Evolutionary conservation across 179 eudicot genomes (phyloP).

Genomic region (Silene noctiflora): DNA sequence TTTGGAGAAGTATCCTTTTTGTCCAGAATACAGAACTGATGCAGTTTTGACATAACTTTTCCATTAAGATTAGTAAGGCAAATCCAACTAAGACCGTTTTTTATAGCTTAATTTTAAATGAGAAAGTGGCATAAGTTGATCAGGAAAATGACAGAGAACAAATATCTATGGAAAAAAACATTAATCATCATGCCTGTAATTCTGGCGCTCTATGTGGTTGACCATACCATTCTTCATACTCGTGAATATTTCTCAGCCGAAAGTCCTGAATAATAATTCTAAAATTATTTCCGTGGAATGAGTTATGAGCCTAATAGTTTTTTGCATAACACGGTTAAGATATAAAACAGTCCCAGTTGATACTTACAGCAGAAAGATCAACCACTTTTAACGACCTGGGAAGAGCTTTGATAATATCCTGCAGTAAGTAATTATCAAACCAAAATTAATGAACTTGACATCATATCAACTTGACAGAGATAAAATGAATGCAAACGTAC

Average conservation of each 20-base stretch:
- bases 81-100: background rate
- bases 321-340: background rate
- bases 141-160: background rate
- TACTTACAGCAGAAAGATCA: slow-evolving; percentile 92
- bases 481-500: background rate
- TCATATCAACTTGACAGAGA: background rate
- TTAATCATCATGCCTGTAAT: slow-evolving; percentile 53
- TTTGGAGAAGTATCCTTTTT: background rate
- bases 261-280: slow-evolving; percentile 62
- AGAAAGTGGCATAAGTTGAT: background rate
- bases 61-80: background rate
- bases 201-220: slow-evolving; percentile 81
- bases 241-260: slow-evolving; percentile 57
- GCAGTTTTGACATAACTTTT: background rate
- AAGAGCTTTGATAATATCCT: slow-evolving; percentile 88
- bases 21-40: background rate
- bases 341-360: slow-evolving; percentile 1
- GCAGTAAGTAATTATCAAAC: slow-evolving; percentile 17
- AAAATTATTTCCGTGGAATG: slow-evolving; percentile 14
- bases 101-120: background rate
- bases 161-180: background rate
- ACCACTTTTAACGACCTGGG: slow-evolving; percentile 74
- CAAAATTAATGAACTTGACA: background rate
- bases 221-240: slow-evolving; percentile 94
- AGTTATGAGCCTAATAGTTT: background rate